A percentile compares a stretch with the other conserved stretches of the same genome.
These are phyloP conservation scores for Pestalotiopsis fici DNA, from an alignment of 2,329 filamentous ascomycete species.

Conservation along the genomic window DNA sequence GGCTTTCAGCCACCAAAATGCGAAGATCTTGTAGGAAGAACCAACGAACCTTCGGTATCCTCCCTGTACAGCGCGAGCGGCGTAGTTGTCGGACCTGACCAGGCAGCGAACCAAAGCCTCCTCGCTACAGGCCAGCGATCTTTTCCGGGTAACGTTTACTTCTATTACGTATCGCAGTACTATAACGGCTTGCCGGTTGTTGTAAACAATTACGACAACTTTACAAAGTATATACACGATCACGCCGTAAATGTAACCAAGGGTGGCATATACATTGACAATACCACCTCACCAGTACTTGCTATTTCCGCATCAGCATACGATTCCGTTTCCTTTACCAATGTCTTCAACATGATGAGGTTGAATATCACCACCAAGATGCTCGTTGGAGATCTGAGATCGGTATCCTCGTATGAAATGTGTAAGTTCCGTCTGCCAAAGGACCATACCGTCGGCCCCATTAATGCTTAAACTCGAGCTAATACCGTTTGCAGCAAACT, in stretches of 20 bases:
- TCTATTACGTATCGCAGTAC: neutral
- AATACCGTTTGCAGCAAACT: conserved; percentile 10
- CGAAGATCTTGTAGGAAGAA: conserved; percentile 14
- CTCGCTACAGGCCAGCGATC: neutral
- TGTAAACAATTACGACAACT: conserved; percentile 12
- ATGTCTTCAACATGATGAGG: conserved; percentile 20
- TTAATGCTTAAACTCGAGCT: neutral
- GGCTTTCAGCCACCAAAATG: conserved; percentile 18
- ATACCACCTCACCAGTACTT: conserved; percentile 17
- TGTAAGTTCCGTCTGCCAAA: neutral
- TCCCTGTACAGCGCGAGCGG: neutral
- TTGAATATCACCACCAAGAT: conserved; percentile 14
- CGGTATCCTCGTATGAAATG: neutral
- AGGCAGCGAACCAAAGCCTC: conserved; percentile 14
- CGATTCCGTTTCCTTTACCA: conserved; percentile 13
- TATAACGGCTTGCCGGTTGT: conserved; percentile 1
- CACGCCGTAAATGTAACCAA: conserved; percentile 14
- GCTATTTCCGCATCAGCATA: conserved; percentile 12
- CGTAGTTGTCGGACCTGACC: conserved; percentile 15
- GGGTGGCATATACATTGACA: conserved; percentile 19
- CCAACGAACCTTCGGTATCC: conserved; percentile 7
- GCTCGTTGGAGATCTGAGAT: neutral
- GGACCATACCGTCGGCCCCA: neutral
- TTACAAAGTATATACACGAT: conserved; percentile 17
- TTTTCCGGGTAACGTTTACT: neutral